These are phyloP conservation scores for Xerocomus nothofagi DNA, from an alignment of 1,284 basidiomycete genomes.

Conservation along the genomic window DNA sequence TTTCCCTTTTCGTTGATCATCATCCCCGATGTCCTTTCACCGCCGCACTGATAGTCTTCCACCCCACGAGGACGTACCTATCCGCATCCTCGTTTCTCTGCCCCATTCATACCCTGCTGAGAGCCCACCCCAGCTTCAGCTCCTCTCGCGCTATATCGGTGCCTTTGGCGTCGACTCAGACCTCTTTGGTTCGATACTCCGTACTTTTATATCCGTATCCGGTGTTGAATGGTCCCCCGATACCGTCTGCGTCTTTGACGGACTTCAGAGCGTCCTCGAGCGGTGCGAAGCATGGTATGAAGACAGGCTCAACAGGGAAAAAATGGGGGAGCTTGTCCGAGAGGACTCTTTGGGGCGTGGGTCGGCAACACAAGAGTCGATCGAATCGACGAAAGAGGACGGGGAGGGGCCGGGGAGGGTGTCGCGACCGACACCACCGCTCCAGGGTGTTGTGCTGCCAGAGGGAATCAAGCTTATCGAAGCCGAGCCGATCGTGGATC, in stretches of 20 bases:
- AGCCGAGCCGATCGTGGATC: conserved; percentile 77
- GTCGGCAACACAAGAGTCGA: conserved; percentile 14
- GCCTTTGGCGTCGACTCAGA: conserved; percentile 69
- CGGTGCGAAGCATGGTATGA: conserved; percentile 71
- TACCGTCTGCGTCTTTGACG: conserved; percentile 85
- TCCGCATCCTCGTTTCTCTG: conserved; percentile 74
- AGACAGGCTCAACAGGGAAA: conserved; percentile 56
- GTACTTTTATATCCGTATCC: conserved; percentile 77
- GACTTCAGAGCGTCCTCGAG: conserved; percentile 76
- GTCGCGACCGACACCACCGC: neutral
- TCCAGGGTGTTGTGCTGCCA: conserved; percentile 43
- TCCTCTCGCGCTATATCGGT: conserved; percentile 85
- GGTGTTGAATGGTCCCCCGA: conserved; percentile 76
- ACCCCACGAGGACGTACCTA: conserved; percentile 56
- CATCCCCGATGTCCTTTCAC: conserved; percentile 38
- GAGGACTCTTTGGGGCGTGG: conserved; percentile 49
- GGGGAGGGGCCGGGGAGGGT: neutral
- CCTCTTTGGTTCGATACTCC: conserved; percentile 76
- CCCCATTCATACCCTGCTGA: conserved; percentile 69
- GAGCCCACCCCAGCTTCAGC: conserved; percentile 78
- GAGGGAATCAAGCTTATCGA: conserved; percentile 63
- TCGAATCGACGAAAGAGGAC: conserved; percentile 1
- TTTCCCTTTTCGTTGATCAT: neutral
- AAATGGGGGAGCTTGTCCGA: conserved; percentile 55
- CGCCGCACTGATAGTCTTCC: conserved; percentile 27